These are phyloP conservation scores for Hanseniaspora vineae DNA, from an alignment of 805 yeast species.

Conservation along the genomic window DNA sequence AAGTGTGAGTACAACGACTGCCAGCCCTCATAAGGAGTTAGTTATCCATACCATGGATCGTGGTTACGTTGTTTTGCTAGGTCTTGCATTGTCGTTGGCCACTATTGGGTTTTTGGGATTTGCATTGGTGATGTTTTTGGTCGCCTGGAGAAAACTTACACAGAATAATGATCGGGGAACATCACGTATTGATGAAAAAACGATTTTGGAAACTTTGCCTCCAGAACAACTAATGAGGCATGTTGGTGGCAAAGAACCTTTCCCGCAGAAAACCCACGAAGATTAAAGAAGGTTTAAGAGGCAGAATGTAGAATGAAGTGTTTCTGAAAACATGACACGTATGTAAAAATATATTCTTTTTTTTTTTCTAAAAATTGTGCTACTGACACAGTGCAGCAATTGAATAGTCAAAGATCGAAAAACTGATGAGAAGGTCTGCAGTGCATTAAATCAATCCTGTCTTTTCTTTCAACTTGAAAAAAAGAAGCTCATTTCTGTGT, in stretches of 20 bases:
- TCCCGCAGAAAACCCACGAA: background rate
- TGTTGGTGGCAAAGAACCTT: background rate
- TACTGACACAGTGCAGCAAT: too few relatives aligned
- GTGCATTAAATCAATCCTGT: background rate
- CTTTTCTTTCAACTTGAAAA: background rate
- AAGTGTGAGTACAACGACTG: slow-evolving; percentile 7
- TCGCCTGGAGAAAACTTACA: slow-evolving; percentile 26
- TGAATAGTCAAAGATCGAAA: too few relatives aligned
- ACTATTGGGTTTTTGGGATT: slow-evolving; percentile 31
- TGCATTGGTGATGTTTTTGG: slow-evolving; percentile 23
- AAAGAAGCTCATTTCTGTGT: slow-evolving; percentile 7
- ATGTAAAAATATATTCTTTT: too few relatives aligned
- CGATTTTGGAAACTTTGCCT: slow-evolving; percentile 50
- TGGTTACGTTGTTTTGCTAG: slow-evolving; percentile 58
- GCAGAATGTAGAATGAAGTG: too few relatives aligned
- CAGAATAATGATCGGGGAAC: slow-evolving; percentile 25
- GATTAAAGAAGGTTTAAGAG: too few relatives aligned
- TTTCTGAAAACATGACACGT: too few relatives aligned
- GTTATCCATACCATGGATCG: slow-evolving; percentile 22
- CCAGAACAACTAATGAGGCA: slow-evolving; percentile 37
- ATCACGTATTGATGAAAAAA: slow-evolving; percentile 46
- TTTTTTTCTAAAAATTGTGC: too few relatives aligned
- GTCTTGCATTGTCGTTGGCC: slow-evolving; percentile 54
- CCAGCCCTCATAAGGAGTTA: slow-evolving; percentile 1
- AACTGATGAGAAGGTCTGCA: too few relatives aligned